Conservation (phyloP, 2,329 filamentous ascomycete genomes). For the Monosporascus cannonballus region DNA sequence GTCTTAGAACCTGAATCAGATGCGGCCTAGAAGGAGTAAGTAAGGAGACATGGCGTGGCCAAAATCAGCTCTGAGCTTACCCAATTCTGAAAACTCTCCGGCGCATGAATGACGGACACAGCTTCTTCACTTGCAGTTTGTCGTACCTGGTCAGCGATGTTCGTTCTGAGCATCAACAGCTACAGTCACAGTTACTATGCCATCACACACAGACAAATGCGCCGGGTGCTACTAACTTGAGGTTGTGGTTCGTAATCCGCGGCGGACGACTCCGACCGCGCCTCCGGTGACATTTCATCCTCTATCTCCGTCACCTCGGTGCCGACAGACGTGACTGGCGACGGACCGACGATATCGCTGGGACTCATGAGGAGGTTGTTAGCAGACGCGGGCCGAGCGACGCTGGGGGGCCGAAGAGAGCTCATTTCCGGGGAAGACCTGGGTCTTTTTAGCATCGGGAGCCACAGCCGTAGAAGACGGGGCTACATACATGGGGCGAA, state of each 20-base stretch:
- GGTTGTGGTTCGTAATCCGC: conserved; percentile 30
- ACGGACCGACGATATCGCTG: conserved; percentile 70
- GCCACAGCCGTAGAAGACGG: conserved; percentile 1
- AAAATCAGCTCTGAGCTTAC: conserved; percentile 39
- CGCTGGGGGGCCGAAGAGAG: conserved; percentile 46
- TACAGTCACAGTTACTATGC: conserved; percentile 24
- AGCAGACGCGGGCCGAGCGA: conserved; percentile 44
- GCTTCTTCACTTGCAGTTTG: conserved; percentile 66
- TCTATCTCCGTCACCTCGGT: conserved; percentile 82
- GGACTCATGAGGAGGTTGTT: conserved; percentile 54
- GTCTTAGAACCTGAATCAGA: conserved; percentile 31
- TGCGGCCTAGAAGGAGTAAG: conserved; percentile 33
- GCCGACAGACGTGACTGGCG: conserved; percentile 78
- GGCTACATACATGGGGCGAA: conserved; percentile 44
- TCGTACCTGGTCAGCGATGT: conserved; percentile 50
- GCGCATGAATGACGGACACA: conserved; percentile 86
- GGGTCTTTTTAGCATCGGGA: conserved; percentile 3
- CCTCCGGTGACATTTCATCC: conserved; percentile 63
- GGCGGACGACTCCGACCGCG: conserved; percentile 32
- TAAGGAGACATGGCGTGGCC: not conserved
- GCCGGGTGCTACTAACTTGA: conserved; percentile 27
- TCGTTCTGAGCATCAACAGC: conserved; percentile 50
- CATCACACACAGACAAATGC: conserved; percentile 1
- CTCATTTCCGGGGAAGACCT: conserved; percentile 38
- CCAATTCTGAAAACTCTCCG: conserved; percentile 75